Evolutionary conservation across 2,329 filamentous ascomycete genomes (phyloP).

Genomic region (Neophaeococcomyces mojaviensis): DNA sequence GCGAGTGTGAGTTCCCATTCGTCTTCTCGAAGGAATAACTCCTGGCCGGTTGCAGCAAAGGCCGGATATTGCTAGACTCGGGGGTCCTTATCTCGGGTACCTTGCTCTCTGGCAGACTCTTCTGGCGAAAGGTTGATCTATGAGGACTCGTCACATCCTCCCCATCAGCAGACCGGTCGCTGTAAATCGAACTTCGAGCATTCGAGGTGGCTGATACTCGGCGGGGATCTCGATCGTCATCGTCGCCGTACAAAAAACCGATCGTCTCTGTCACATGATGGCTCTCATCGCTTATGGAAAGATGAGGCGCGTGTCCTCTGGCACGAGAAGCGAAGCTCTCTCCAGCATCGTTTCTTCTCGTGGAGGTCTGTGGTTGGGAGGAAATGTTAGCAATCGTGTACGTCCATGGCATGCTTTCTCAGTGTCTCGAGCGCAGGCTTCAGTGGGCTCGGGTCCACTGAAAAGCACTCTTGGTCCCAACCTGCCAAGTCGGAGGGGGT

Average conservation of each 20-base stretch:
- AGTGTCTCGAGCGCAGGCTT: not conserved
- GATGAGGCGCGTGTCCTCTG: slow-evolving; percentile 50
- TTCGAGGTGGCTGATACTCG: slow-evolving; percentile 56
- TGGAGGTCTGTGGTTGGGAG: slow-evolving; percentile 31
- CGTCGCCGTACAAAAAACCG: slow-evolving; percentile 77
- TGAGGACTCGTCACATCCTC: slow-evolving; percentile 2
- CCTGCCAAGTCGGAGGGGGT: not conserved
- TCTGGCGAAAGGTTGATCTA: not conserved
- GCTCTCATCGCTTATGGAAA: slow-evolving; percentile 75
- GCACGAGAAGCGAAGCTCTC: slow-evolving; percentile 42
- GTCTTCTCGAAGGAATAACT: slow-evolving; percentile 35
- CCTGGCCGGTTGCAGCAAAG: slow-evolving; percentile 13
- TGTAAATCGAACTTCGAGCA: slow-evolving; percentile 53
- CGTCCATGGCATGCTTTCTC: not conserved
- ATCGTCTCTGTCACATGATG: slow-evolving; percentile 95
- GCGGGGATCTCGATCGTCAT: slow-evolving; percentile 52
- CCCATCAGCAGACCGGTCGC: slow-evolving; percentile 27
- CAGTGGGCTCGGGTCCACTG: too few species aligned
- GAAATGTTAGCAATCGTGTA: slow-evolving; percentile 6
- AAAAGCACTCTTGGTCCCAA: not conserved
- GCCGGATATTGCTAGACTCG: not conserved
- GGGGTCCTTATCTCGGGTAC: not conserved
- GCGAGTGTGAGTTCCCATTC: slow-evolving; percentile 45
- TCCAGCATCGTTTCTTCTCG: slow-evolving; percentile 33
- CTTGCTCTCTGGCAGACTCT: not conserved